Base-by-base conservation (phyloP, 2,329 filamentous ascomycete species). In the Xylaria sp. region DNA sequence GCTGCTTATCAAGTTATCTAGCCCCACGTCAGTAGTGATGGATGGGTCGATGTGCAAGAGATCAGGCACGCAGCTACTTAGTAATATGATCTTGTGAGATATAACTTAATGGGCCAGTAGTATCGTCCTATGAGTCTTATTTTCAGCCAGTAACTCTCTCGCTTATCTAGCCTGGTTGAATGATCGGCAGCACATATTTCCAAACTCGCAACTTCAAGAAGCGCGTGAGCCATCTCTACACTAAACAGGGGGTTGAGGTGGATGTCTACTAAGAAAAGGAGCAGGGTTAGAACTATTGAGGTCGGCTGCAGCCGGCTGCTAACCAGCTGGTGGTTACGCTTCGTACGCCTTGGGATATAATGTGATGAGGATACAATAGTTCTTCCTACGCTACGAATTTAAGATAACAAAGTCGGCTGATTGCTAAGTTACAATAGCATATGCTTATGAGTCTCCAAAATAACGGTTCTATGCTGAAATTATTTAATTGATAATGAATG, bases 191-290 rank as follows among this genome's bases (percentile, higher is more conserved):
- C 16, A 32, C 35, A 59, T 9, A 8, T 47, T 48, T 12, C 21
- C 44, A 48, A 23, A 42, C 32, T 32, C 40, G 37, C 54, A 60
- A 21, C 48, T 35, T 60, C 23, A 48, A 25, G 23, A 60, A 54
- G 54, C 65, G 60, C 54, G 53, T 47, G 53, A 63, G 44, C 65
- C 53, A 58, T 58, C 58, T 53, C 25, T 13, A 40, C 40, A 21
- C 44, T 44, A 32, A 51, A 51, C 23, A 35, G 42, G 54, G 44
- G 63, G 42, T 42, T 16, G 3, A 44, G 13, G 55, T 25, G 48
- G 54, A 47, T 35, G 42, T 23, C 47, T 44, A 23, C 10, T 6
- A 35, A 35, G 8, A 10, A 35, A 18, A 50, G 23, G 53, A 59
- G 32, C 16, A 51, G 23, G 18, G n/a, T 9, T 10, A 23, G n/a